Percentiles rank a stretch among this genome's conserved stretches.
Conservation (phyloP, 169 alveolate species). For the Plasmodium gaboni region DNA sequence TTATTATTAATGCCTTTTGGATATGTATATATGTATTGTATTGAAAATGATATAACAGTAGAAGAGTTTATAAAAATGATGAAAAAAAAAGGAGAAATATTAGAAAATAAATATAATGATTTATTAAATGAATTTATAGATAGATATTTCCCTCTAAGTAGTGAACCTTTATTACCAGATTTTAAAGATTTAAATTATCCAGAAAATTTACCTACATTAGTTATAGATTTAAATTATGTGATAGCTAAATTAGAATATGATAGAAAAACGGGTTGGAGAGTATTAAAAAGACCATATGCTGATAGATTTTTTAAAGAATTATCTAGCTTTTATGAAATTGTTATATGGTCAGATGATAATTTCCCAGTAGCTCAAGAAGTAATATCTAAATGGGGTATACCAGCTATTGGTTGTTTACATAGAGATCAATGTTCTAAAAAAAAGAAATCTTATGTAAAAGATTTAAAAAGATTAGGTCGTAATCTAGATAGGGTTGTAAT, state of each 20-base stretch:
- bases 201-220: constrained; percentile 92
- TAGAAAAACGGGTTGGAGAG: constrained; percentile 91
- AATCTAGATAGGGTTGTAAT: constrained; percentile 87
- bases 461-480: constrained; percentile 90
- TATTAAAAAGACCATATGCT: constrained; percentile 94
- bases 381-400: constrained; percentile 91
- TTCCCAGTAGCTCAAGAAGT: constrained; percentile 92
- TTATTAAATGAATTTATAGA: constrained; percentile 64
- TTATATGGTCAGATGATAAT: constrained; percentile 94
- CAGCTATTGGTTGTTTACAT: constrained; percentile 92
- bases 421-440: constrained; percentile 88
- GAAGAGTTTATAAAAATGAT: constrained; percentile 40
- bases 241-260: constrained; percentile 90
- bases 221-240: constrained; percentile 90
- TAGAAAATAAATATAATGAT: constrained; percentile 72
- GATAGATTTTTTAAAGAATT: constrained; percentile 91
- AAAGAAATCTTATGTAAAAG: constrained; percentile 85
- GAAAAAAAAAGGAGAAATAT: constrained; percentile 27
- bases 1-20: constrained; percentile 64
- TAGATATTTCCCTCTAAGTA: constrained; percentile 78
- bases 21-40: constrained; percentile 41
- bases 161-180: constrained; percentile 92
- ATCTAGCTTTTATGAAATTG: constrained; percentile 93
- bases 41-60: constrained; percentile 44
- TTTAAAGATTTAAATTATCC: constrained; percentile 91